Conservation (phyloP, 2,329 filamentous ascomycete species). For the Pseudogymnoascus sp. region DNA sequence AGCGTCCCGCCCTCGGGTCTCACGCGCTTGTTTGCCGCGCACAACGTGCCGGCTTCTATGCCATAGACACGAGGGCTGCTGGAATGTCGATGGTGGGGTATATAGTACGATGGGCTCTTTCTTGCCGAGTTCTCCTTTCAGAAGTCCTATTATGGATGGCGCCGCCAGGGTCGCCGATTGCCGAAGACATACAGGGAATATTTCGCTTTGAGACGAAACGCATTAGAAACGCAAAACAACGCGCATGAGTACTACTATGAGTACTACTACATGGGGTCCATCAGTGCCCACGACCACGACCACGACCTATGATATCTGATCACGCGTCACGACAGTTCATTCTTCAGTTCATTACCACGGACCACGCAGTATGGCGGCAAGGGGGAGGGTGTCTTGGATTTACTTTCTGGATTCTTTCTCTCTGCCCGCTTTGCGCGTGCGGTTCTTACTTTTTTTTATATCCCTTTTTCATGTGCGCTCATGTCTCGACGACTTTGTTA, state of each 20-base stretch:
- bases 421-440: neutral
- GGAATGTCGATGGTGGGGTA: neutral
- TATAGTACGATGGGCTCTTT: neutral
- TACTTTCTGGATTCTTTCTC: neutral
- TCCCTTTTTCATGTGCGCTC: neutral
- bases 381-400: neutral
- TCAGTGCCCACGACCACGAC: neutral
- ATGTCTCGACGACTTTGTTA: neutral
- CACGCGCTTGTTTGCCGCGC: slow-evolving; percentile 25
- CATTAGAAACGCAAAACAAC: slow-evolving; percentile 1
- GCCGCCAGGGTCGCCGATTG: neutral
- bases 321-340: slow-evolving; percentile 3
- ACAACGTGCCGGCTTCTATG: slow-evolving; percentile 14
- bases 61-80: neutral
- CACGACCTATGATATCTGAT: slow-evolving; percentile 4
- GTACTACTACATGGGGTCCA: neutral
- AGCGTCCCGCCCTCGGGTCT: slow-evolving; percentile 26
- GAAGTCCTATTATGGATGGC: slow-evolving; percentile 1
- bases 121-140: neutral
- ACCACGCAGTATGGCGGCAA: neutral
- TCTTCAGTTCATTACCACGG: neutral
- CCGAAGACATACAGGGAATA: slow-evolving; percentile 1
- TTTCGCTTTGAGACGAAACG: neutral
- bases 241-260: neutral
- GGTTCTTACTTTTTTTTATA: neutral